phyloP scores from a whole-genome alignment of 2,329 filamentous ascomycete genomes.

The Aphanoascus verrucosus region DNA sequence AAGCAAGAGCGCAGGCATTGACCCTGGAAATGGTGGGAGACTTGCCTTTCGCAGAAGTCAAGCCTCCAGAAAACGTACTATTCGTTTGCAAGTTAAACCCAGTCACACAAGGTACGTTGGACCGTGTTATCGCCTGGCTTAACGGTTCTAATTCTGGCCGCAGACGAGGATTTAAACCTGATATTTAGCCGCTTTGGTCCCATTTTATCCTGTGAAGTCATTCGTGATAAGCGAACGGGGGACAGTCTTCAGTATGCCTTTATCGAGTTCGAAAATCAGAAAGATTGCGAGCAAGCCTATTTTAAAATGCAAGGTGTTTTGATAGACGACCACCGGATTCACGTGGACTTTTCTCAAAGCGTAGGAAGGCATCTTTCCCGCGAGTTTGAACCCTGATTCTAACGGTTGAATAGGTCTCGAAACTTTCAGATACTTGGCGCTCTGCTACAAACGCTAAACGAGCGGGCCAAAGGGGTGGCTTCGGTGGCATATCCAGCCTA shows the following conservation, averaged over 20 bases:
- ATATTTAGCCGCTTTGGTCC: conserved; percentile 96
- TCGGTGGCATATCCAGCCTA: conserved; percentile 77
- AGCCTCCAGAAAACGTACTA: conserved; percentile 89
- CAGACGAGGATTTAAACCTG: conserved; percentile 81
- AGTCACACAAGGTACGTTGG: conserved; percentile 58
- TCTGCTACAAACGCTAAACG: conserved; percentile 75
- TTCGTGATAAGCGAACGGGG: conserved; percentile 82
- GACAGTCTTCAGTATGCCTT: conserved; percentile 97
- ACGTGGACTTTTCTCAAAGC: conserved; percentile 97
- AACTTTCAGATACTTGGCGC: conserved; percentile 81
- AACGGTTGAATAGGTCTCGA: conserved; percentile 44
- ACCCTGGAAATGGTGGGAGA: conserved; percentile 98
- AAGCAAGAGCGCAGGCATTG: conserved; percentile 85
- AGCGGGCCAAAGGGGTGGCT: conserved; percentile 58
- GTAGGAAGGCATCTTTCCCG: conserved; percentile 43
- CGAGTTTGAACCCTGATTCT: not conserved
- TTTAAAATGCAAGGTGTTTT: conserved; percentile 98
- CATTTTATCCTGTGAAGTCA: conserved; percentile 91
- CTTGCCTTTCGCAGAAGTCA: conserved; percentile 91
- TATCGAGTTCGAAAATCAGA: conserved; percentile 89
- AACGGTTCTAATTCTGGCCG: not conserved
- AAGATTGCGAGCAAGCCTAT: conserved; percentile 86
- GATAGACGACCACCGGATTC: conserved; percentile 93
- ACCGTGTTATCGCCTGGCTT: not conserved
- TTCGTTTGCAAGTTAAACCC: conserved; percentile 99